These are phyloP conservation scores for Lentinula edodes DNA, from an alignment of 768 basidiomycete species.

Conservation along the genomic window DNA sequence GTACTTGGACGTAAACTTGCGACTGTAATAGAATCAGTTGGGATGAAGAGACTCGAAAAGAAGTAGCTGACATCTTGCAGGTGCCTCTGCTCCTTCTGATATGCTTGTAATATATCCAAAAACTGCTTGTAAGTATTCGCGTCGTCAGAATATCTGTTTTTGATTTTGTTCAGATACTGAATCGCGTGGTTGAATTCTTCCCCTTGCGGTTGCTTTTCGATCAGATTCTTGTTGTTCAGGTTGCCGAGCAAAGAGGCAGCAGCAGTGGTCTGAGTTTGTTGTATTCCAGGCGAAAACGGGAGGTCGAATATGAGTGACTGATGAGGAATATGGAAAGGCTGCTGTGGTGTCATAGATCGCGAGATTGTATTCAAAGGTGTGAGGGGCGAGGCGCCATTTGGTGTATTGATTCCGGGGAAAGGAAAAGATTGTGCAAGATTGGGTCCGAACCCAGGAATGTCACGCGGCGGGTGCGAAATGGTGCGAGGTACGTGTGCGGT, in stretches of 20 bases:
- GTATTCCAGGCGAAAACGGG: constrained; percentile 40
- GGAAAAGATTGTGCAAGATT: constrained; percentile 24
- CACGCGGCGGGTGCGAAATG: constrained; percentile 20
- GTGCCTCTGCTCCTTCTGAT: constrained; percentile 78
- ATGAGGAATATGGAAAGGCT: constrained; percentile 31
- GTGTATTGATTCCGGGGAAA: constrained; percentile 19
- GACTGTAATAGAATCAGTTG: constrained; percentile 30
- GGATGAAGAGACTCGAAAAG: constrained; percentile 8
- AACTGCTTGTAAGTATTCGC: constrained; percentile 92
- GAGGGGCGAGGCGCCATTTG: constrained; percentile 19
- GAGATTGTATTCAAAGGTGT: constrained; percentile 33
- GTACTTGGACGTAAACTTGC: constrained; percentile 79
- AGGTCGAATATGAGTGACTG: constrained; percentile 29
- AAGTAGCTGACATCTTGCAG: constrained; percentile 58
- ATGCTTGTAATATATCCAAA: constrained; percentile 81
- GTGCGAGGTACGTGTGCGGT: constrained; percentile 3
- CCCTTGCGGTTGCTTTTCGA: constrained; percentile 42
- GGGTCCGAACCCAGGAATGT: constrained; percentile 23
- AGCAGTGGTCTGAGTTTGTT: constrained; percentile 43
- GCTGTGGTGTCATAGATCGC: constrained; percentile 50
- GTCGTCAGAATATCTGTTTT: constrained; percentile 82
- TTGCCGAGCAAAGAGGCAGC: constrained; percentile 65
- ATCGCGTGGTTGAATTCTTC: constrained; percentile 92
- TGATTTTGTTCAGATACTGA: constrained; percentile 98
- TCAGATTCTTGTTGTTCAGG: constrained; percentile 42